A percentile compares a stretch with the other conserved stretches of the same genome.
phyloP scores from a whole-genome alignment of 306 rosid species.

The Gastrolobium villosum region DNA sequence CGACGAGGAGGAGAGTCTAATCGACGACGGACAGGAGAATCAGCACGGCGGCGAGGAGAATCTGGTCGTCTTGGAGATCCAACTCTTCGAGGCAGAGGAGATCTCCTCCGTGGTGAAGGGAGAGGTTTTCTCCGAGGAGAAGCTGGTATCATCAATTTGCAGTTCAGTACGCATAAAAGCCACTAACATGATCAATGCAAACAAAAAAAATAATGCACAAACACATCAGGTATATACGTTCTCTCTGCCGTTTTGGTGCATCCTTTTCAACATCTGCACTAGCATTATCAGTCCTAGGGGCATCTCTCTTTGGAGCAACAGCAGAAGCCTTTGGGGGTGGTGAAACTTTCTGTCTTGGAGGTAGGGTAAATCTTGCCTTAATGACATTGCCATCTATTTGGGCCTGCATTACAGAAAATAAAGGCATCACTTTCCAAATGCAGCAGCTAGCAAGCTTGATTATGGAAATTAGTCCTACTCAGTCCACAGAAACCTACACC shows the following conservation, averaged over 20 bases:
- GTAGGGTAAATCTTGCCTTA: slow-evolving; percentile 90
- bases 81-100: slow-evolving; percentile 84
- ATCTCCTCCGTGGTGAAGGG: slow-evolving; percentile 88
- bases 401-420: slow-evolving; percentile 68
- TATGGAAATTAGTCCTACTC: slow-evolving; percentile 29
- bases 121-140: slow-evolving; percentile 86
- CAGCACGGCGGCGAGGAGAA: slow-evolving; percentile 83
- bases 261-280: slow-evolving; percentile 80
- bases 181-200: not conserved
- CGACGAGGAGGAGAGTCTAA: slow-evolving; percentile 88
- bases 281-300: slow-evolving; percentile 76
- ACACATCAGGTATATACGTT: slow-evolving; percentile 61
- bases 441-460: slow-evolving; percentile 21
- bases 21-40: slow-evolving; percentile 82
- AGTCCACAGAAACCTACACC: slow-evolving; percentile 74
- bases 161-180: slow-evolving; percentile 42
- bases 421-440: slow-evolving; percentile 43
- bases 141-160: slow-evolving; percentile 54
- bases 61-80: slow-evolving; percentile 89
- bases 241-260: slow-evolving; percentile 83
- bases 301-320: slow-evolving; percentile 78
- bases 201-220: not conserved
- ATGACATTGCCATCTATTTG: slow-evolving; percentile 96
- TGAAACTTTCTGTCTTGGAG: slow-evolving; percentile 81
- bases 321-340: slow-evolving; percentile 76